phyloP scores from a whole-genome alignment of 768 basidiomycete species.

The Trametes coccinea region DNA sequence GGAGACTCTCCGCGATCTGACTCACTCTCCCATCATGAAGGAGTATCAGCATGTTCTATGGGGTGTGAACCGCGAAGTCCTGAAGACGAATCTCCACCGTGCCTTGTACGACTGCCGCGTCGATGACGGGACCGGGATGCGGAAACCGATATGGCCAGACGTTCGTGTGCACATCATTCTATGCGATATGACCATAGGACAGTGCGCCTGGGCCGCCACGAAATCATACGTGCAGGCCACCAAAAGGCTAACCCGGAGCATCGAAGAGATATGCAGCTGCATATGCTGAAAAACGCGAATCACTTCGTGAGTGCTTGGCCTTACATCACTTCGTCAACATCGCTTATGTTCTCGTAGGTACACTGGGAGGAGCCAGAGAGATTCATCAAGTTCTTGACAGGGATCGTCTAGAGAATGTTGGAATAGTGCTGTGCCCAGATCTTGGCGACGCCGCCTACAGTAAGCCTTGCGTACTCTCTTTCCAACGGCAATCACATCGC shows the following conservation, averaged over 20 bases:
- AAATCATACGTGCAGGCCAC: background rate
- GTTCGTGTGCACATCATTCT: constrained; percentile 8
- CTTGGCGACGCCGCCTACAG: too few relatives aligned
- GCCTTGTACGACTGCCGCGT: constrained; percentile 15
- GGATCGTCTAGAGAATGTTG: too few relatives aligned
- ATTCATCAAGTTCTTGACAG: too few relatives aligned
- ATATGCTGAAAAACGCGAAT: too few relatives aligned
- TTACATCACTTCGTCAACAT: too few relatives aligned
- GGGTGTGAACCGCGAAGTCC: background rate
- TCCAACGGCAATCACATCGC: too few relatives aligned
- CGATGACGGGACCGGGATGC: constrained; percentile 4
- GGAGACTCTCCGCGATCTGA: constrained; percentile 8
- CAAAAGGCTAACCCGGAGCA: background rate
- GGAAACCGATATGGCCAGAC: constrained; percentile 7
- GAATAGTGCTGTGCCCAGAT: too few relatives aligned
- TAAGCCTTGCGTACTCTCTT: too few relatives aligned
- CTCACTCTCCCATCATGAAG: constrained; percentile 4
- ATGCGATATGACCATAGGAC: constrained; percentile 14
- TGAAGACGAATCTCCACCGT: background rate
- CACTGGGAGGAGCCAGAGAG: too few relatives aligned
- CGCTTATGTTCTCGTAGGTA: too few relatives aligned
- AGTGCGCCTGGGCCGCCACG: constrained; percentile 2
- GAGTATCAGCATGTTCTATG: constrained; percentile 9
- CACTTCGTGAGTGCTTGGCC: too few relatives aligned
- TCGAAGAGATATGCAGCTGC: background rate